A percentile compares a stretch with the other conserved stretches of the same genome.
These are phyloP conservation scores for Fusarium xylarioides DNA, from an alignment of 2,329 filamentous ascomycete genomes.

Conservation along the genomic window DNA sequence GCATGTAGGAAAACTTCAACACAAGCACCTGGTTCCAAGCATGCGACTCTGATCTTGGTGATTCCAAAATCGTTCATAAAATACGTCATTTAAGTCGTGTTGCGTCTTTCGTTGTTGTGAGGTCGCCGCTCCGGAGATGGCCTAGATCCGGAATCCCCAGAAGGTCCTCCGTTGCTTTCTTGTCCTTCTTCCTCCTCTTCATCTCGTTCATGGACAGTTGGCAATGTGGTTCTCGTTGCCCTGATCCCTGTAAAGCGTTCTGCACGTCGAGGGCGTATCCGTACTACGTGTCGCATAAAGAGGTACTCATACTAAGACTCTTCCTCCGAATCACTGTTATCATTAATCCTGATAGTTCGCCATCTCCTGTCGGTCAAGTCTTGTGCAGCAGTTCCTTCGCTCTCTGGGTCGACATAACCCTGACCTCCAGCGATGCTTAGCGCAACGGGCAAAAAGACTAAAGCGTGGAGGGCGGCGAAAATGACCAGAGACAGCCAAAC, in stretches of 20 bases:
- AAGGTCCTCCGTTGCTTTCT: neutral
- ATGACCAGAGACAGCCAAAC: conserved; percentile 93
- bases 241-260: neutral
- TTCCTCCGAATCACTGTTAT: conserved; percentile 78
- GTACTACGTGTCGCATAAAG: neutral
- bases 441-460: conserved; percentile 91
- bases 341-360: conserved; percentile 78
- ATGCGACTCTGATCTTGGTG: neutral
- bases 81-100: neutral
- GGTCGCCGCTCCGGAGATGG: neutral
- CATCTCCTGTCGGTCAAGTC: conserved; percentile 84
- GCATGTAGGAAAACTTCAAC: neutral
- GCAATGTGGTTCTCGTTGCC: neutral
- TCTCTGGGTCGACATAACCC: conserved; percentile 88
- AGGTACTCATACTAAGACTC: conserved; percentile 51
- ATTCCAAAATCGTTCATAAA: neutral
- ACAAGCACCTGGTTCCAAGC: neutral
- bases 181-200: neutral
- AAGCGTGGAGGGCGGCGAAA: conserved; percentile 86
- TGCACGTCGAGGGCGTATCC: neutral
- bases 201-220: neutral
- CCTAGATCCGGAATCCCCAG: neutral
- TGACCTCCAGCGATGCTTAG: conserved; percentile 86
- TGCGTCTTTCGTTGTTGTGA: neutral
- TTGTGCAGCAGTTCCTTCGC: conserved; percentile 87